Conservation (phyloP, 2,329 filamentous ascomycete species). For the Corniculantispora saksenae region DNA sequence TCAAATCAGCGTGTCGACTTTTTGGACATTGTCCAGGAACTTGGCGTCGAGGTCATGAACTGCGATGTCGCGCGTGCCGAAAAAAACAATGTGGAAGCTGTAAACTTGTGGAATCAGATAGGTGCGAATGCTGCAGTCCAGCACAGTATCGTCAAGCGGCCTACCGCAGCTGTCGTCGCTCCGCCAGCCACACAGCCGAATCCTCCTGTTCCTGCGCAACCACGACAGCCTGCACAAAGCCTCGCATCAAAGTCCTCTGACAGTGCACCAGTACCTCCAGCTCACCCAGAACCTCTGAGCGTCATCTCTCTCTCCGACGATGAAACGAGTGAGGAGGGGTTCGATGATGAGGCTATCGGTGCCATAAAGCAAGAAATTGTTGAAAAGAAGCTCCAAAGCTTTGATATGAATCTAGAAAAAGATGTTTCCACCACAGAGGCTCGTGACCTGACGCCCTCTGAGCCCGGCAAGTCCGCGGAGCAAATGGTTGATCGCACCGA, state of each 20-base stretch:
- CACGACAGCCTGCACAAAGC: neutral
- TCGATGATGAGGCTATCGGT: rapidly evolving
- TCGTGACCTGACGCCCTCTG: no score
- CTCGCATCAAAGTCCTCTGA: neutral
- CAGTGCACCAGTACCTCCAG: neutral
- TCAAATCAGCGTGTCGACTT: constrained; percentile 4
- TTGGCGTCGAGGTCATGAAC: constrained; percentile 15
- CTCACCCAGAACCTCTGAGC: neutral
- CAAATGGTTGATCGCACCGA: no score
- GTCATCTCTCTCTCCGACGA: neutral
- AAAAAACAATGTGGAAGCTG: constrained; percentile 1
- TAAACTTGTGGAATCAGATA: neutral
- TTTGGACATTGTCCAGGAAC: constrained; percentile 2
- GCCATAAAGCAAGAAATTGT: neutral
- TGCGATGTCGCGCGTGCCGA: neutral
- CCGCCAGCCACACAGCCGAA: neutral
- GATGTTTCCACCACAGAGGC: no score
- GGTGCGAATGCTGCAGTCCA: neutral
- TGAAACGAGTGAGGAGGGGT: neutral
- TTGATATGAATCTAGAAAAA: no score
- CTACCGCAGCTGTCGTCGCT: neutral
- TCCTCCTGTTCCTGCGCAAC: neutral
- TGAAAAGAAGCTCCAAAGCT: neutral
- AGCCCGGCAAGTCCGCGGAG: no score
- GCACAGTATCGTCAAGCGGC: neutral